Base-by-base conservation (phyloP, 108 stramenopile species). In the Nitzschia inconspicua region DNA sequence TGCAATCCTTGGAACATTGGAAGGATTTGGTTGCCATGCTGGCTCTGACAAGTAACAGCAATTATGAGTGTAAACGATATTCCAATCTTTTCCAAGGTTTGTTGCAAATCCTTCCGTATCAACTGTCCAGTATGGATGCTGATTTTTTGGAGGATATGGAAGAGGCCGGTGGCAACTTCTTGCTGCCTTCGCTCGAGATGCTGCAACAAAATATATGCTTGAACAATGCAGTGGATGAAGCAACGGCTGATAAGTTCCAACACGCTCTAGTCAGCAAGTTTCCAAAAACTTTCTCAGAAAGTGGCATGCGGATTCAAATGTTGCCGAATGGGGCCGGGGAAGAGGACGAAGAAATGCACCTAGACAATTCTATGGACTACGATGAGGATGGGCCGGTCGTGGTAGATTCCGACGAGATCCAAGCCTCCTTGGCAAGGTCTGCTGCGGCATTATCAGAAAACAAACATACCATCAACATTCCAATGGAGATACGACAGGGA, bases 1-100 rank as follows among this genome's bases (percentile, higher is more conserved):
- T 86, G 30, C 55, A 73, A 9, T 88, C 92, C 0, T 68, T 93
- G 68, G 84, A 84, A 57, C 80, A 86, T 70, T 93, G 92, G 92
- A 73, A 65, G 40, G 77, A 78, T 16, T 53, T 78, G 53, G 29
- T 78, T 36, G 67, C 77, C 47, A 78, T 78, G 77, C 18, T 78
- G 24, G 73, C 65, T 8, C 36, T 73, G 3, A 68, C 60, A 14
- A 51, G 52, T 36, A 27, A 0, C 26, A 3, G 43, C 22, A 27
- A 48, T 49, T 9, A 4, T 0, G 14, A 26, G 10, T 28, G 24
- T 24, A 8, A 20, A 9, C 50, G 57, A 5, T 54, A 70, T 47
- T 22, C 70, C 4, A 43, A 39, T 0, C 65, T 91, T 26, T 83
- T 76, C 52, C 23, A 48, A 2, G 42, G 62, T 30, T 55, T 91